Conservation (phyloP, 768 basidiomycete species). For the Serendipita sp. region DNA sequence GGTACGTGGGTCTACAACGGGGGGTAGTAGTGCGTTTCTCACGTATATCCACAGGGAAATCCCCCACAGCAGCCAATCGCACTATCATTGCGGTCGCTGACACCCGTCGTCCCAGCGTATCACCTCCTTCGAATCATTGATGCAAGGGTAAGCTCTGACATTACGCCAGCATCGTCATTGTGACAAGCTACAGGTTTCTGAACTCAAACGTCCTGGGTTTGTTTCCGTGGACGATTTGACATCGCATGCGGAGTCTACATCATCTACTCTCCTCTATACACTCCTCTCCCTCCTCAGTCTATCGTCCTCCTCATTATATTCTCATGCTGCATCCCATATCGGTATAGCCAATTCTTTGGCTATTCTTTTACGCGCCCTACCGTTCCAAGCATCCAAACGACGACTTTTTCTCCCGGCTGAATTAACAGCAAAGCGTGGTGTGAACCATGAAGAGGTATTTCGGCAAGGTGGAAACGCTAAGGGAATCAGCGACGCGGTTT, state of each 20-base stretch:
- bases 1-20: slow-evolving; percentile 20
- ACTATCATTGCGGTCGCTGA: slow-evolving; percentile 46
- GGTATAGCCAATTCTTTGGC: slow-evolving; percentile 56
- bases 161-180: slow-evolving; percentile 39
- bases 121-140: slow-evolving; percentile 72
- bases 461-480: slow-evolving; percentile 24
- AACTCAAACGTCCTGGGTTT: slow-evolving; percentile 20
- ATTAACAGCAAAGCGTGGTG: slow-evolving; percentile 59
- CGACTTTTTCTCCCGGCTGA: slow-evolving; percentile 66
- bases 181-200: slow-evolving; percentile 45
- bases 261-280: slow-evolving; percentile 62
- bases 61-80: slow-evolving; percentile 72
- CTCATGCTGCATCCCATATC: slow-evolving; percentile 70
- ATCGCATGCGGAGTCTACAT: slow-evolving; percentile 63
- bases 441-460: slow-evolving; percentile 68
- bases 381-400: slow-evolving; percentile 57
- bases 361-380: slow-evolving; percentile 58
- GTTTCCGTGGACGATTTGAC: slow-evolving; percentile 39
- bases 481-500: slow-evolving; percentile 62
- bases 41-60: slow-evolving; percentile 32
- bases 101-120: slow-evolving; percentile 42
- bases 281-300: slow-evolving; percentile 49
- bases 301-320: slow-evolving; percentile 28
- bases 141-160: slow-evolving; percentile 41
- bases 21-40: neutral